phyloP scores from a whole-genome alignment of 2,329 filamentous ascomycete genomes.

The Cladorrhinum sp. region DNA sequence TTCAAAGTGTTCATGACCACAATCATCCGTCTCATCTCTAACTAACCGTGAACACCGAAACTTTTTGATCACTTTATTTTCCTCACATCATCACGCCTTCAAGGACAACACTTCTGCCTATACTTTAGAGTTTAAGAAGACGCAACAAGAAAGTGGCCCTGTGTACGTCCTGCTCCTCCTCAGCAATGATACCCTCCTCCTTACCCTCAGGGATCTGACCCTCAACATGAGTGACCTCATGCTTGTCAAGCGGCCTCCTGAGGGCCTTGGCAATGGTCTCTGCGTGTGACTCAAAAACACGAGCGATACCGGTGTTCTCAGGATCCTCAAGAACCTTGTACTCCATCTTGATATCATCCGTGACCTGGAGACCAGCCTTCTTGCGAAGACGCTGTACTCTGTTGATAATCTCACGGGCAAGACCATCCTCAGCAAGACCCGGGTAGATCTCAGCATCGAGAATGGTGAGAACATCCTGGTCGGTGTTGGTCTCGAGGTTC shows the following conservation, averaged over 20 bases:
- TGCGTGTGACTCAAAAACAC: conserved; percentile 66
- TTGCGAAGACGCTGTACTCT: conserved; percentile 90
- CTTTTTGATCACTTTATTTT: background rate
- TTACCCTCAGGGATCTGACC: conserved; percentile 50
- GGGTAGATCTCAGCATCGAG: conserved; percentile 74
- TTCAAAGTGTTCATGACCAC: background rate
- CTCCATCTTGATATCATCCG: conserved; percentile 94
- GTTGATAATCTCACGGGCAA: conserved; percentile 90
- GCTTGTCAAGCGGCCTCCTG: conserved; percentile 71
- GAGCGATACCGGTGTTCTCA: conserved; percentile 68
- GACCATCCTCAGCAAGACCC: conserved; percentile 81
- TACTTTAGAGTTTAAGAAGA: conserved; percentile 64
- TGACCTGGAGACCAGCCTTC: conserved; percentile 85
- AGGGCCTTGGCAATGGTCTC: conserved; percentile 72
- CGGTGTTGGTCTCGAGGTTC: conserved; percentile 80
- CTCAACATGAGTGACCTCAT: conserved; percentile 57
- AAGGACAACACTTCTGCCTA: background rate
- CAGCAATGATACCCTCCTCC: conserved; percentile 63
- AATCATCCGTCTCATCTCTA: no score
- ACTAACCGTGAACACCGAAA: background rate
- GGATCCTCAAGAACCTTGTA: conserved; percentile 79
- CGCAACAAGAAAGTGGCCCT: conserved; percentile 67
- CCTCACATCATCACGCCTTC: background rate
- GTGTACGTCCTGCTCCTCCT: conserved; percentile 84
- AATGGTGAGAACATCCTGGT: conserved; percentile 86